phyloP scores from a whole-genome alignment of 2,329 filamentous ascomycete species.

The Aspergillus ochraceus region DNA sequence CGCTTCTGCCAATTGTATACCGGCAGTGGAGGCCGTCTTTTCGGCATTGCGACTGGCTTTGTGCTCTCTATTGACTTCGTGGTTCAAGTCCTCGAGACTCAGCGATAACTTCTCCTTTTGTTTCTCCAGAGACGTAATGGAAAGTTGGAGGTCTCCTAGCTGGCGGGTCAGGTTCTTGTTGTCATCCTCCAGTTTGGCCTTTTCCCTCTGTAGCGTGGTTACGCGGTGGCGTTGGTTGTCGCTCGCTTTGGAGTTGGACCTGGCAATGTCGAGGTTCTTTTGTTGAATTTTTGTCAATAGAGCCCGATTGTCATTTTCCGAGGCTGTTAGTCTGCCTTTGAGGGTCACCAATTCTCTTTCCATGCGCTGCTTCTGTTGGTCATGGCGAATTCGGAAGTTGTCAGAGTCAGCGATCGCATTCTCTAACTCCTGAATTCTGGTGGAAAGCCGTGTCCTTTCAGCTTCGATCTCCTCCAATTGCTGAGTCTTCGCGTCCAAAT shows the following conservation, averaged over 20 bases:
- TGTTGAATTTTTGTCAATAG: conserved; percentile 97
- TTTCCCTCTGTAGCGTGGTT: conserved; percentile 75
- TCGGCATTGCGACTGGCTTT: conserved; percentile 88
- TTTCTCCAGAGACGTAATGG: conserved; percentile 83
- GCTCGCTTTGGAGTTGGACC: conserved; percentile 80
- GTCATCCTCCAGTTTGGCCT: conserved; percentile 77
- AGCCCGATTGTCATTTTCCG: conserved; percentile 92
- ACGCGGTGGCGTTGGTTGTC: conserved; percentile 81
- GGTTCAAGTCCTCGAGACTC: conserved; percentile 85
- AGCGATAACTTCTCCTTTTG: conserved; percentile 90
- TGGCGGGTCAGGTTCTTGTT: conserved; percentile 79
- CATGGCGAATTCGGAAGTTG: conserved; percentile 83
- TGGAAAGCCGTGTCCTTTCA: conserved; percentile 73
- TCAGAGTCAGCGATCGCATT: conserved; percentile 86
- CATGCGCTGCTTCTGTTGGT: conserved; percentile 89
- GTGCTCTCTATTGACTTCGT: conserved; percentile 86
- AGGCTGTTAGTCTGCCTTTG: conserved; percentile 83
- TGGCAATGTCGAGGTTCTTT: conserved; percentile 92
- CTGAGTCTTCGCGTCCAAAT: conserved; percentile 76
- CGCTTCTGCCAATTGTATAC: conserved; percentile 80
- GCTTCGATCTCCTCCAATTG: conserved; percentile 76
- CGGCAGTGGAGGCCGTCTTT: conserved; percentile 77
- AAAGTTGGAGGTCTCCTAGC: conserved; percentile 79
- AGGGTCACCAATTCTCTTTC: conserved; percentile 89
- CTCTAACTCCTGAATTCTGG: conserved; percentile 80